A percentile compares a stretch with the other conserved stretches of the same genome.
phyloP scores from a whole-genome alignment of 2,329 filamentous ascomycete genomes.

The Geosmithia morbida region DNA sequence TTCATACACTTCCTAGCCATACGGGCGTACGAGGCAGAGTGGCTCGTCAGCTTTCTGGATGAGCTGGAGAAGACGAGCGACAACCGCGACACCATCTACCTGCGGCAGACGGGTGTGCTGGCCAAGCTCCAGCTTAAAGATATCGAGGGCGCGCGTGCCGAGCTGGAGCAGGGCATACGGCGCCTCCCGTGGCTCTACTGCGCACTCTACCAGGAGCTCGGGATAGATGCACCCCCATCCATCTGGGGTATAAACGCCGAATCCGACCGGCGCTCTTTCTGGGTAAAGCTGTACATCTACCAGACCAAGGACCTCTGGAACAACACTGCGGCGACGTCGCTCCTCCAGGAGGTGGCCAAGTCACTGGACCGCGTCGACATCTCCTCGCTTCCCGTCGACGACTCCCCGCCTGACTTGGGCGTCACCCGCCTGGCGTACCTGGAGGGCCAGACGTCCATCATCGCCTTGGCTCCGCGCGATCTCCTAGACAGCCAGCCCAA shows the following conservation, averaged over 20 bases:
- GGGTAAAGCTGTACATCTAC: conserved; percentile 61
- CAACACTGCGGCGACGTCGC: conserved; percentile 50
- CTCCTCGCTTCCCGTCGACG: conserved; percentile 20
- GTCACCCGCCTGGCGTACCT: conserved; percentile 68
- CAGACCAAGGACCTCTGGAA: conserved; percentile 79
- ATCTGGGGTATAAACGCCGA: conserved; percentile 69
- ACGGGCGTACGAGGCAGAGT: conserved; percentile 62
- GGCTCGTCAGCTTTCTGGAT: conserved; percentile 57
- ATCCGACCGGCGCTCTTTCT: conserved; percentile 46
- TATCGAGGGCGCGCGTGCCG: conserved; percentile 44
- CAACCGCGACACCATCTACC: conserved; percentile 42
- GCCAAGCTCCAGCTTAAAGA: conserved; percentile 62
- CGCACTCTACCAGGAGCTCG: conserved; percentile 65
- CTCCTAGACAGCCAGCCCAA: conserved; percentile 52
- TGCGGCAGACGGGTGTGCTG: conserved; percentile 62
- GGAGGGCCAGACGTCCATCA: conserved; percentile 57
- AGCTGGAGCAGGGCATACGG: conserved; percentile 54
- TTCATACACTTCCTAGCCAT: conserved; percentile 74
- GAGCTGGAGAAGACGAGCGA: conserved; percentile 19
- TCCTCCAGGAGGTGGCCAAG: conserved; percentile 58
- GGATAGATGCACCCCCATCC: conserved; percentile 61
- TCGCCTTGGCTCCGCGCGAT: conserved; percentile 50
- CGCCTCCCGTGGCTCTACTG: conserved; percentile 75
- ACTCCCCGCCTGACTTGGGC: conserved; percentile 24
- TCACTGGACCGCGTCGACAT: conserved; percentile 29